phyloP scores from a whole-genome alignment of 208 protist genomes.

The Kentomonas sorsogonicus region DNA sequence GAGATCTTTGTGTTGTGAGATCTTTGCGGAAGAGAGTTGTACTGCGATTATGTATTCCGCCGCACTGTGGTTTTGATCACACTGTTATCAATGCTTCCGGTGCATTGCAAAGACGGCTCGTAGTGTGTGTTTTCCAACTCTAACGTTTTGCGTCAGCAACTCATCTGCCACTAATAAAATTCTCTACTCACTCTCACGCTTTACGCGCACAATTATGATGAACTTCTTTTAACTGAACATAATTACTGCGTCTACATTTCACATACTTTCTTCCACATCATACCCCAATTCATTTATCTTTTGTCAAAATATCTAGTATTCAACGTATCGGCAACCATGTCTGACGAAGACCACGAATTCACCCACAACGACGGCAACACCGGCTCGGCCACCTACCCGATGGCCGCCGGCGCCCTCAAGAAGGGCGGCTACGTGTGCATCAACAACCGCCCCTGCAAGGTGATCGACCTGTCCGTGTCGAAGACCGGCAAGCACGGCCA shows the following conservation, averaged over 20 bases:
- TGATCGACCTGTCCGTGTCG: constrained; percentile 97
- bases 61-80: background rate
- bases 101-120: background rate
- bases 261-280: too few relatives aligned
- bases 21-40: too few relatives aligned
- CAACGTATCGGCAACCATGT: too few relatives aligned
- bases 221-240: constrained; percentile 16
- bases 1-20: too few relatives aligned
- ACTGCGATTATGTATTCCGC: background rate
- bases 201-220: background rate
- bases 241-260: too few relatives aligned
- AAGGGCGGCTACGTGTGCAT: constrained; percentile 89
- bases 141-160: too few relatives aligned
- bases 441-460: constrained; percentile 94
- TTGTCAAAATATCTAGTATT: too few relatives aligned
- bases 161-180: background rate
- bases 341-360: constrained; percentile 73
- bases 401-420: constrained; percentile 83
- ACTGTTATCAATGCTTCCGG: background rate
- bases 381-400: constrained; percentile 81
- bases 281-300: too few relatives aligned
- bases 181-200: background rate
- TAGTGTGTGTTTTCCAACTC: too few relatives aligned
- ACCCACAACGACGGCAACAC: constrained; percentile 49
- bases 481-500: constrained; percentile 99